Conservation (phyloP, 768 basidiomycete genomes). For the Fomitopsis serialis region DNA sequence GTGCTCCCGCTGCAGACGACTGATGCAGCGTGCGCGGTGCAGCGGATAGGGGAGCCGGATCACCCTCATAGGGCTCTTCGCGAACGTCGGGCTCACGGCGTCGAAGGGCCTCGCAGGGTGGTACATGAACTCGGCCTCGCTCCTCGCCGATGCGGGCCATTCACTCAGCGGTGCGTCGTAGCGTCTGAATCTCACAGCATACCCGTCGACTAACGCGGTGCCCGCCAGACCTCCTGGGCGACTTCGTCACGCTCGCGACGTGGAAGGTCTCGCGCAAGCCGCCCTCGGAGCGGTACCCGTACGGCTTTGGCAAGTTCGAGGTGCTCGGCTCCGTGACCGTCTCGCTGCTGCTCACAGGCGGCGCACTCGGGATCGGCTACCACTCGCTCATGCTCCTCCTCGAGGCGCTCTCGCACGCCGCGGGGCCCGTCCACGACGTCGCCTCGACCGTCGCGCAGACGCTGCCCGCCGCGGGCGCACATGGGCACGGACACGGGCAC, state of each 20-base stretch:
- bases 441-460: constrained; percentile 50
- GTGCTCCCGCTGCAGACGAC: neutral
- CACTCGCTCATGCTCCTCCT: constrained; percentile 87
- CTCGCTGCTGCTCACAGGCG: constrained; percentile 79
- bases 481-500: constrained; percentile 50
- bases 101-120: constrained; percentile 87
- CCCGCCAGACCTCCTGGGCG: constrained; percentile 70
- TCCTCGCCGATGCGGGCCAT: constrained; percentile 93
- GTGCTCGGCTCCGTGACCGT: constrained; percentile 91
- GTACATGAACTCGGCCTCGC: constrained; percentile 83
- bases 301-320: constrained; percentile 91
- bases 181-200: neutral
- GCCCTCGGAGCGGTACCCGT: constrained; percentile 79
- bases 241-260: constrained; percentile 85
- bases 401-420: constrained; percentile 59
- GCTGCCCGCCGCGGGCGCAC: constrained; percentile 38
- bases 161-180: constrained; percentile 76
- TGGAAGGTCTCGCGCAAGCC: constrained; percentile 81
- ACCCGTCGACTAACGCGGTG: neutral
- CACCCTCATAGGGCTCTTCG: constrained; percentile 77
- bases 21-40: constrained; percentile 3
- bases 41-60: constrained; percentile 80
- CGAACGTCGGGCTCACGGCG: constrained; percentile 77
- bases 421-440: constrained; percentile 61
- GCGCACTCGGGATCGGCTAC: constrained; percentile 80